These are phyloP conservation scores for Suillus bovinus DNA, from an alignment of 768 basidiomycete genomes.

Conservation along the genomic window DNA sequence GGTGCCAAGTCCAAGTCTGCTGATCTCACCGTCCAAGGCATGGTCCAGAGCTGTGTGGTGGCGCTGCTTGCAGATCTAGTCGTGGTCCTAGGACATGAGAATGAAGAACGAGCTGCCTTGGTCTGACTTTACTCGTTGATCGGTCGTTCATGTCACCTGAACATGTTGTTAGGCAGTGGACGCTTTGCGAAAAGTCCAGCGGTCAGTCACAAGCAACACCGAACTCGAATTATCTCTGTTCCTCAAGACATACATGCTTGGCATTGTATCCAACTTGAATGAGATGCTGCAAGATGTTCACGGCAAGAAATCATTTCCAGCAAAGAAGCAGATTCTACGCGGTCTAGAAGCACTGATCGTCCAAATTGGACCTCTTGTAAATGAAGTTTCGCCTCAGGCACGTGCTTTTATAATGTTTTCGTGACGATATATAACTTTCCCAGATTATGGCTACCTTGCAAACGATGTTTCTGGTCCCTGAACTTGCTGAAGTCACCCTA, in stretches of 20 bases:
- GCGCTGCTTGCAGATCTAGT: constrained; percentile 76
- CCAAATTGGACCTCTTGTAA: constrained; percentile 69
- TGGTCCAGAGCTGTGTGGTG: constrained; percentile 68
- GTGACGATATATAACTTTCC: constrained; percentile 10
- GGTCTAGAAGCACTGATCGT: constrained; percentile 74
- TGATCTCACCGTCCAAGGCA: constrained; percentile 43
- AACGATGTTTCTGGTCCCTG: constrained; percentile 75
- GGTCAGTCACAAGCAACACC: constrained; percentile 27
- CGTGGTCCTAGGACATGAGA: constrained; percentile 73
- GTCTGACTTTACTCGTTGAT: constrained; percentile 37
- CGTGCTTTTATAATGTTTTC: constrained; percentile 17
- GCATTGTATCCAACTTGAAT: constrained; percentile 81
- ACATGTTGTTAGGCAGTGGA: constrained; percentile 45
- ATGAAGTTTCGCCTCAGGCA: constrained; percentile 86
- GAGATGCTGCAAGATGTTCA: constrained; percentile 84
- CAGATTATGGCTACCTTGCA: constrained; percentile 97
- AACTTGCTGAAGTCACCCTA: constrained; percentile 77
- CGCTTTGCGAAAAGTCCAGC: constrained; percentile 46
- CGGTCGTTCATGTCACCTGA: constrained; percentile 13
- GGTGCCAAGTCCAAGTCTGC: constrained; percentile 33
- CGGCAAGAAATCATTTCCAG: constrained; percentile 69
- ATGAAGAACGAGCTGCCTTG: constrained; percentile 41
- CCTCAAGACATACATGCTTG: constrained; percentile 77
- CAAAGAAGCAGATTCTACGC: constrained; percentile 78
- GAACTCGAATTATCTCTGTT: constrained; percentile 52